Evolutionary conservation across 306 rosid species (phyloP).

Genomic region (Hippophae gyantsensis): DNA sequence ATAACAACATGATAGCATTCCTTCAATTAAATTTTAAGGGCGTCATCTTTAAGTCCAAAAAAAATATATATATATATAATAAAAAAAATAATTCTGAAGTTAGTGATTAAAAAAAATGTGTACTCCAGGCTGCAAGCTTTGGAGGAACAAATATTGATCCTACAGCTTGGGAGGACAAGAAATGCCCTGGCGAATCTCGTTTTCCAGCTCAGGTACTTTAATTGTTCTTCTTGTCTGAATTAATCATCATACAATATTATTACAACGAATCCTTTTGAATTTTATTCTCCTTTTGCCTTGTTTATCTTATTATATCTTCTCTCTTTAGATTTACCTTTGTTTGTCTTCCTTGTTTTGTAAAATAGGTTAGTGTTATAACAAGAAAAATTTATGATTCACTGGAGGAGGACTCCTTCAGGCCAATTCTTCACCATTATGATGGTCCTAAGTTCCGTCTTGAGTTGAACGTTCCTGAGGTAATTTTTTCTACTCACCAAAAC

Average conservation of each 20-base stretch:
- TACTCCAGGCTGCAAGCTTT: slow-evolving; percentile 72
- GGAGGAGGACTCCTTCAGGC: slow-evolving; percentile 91
- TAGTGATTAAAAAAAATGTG: too few relatives aligned
- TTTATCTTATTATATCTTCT: too few relatives aligned
- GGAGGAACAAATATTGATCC: slow-evolving; percentile 94
- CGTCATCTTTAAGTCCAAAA: too few relatives aligned
- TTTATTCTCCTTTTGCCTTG: not conserved
- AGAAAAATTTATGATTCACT: slow-evolving; percentile 77
- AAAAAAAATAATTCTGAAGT: too few relatives aligned
- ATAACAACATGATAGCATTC: too few relatives aligned
- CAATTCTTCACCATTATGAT: slow-evolving; percentile 90
- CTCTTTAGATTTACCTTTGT: too few relatives aligned
- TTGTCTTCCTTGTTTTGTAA: not conserved
- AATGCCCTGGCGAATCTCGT: slow-evolving; percentile 79
- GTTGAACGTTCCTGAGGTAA: slow-evolving; percentile 72
- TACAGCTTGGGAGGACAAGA: slow-evolving; percentile 93
- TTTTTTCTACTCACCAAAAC: not conserved
- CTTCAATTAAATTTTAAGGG: too few relatives aligned
- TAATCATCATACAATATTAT: not conserved
- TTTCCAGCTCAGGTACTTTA: slow-evolving; percentile 87
- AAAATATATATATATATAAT: too few relatives aligned
- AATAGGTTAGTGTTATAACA: slow-evolving; percentile 63
- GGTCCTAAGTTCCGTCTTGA: slow-evolving; percentile 96
- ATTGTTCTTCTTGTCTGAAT: not conserved
- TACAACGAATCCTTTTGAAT: not conserved